Conservation (phyloP, 805 yeast species). For the Kazachstania viticola region DNA sequence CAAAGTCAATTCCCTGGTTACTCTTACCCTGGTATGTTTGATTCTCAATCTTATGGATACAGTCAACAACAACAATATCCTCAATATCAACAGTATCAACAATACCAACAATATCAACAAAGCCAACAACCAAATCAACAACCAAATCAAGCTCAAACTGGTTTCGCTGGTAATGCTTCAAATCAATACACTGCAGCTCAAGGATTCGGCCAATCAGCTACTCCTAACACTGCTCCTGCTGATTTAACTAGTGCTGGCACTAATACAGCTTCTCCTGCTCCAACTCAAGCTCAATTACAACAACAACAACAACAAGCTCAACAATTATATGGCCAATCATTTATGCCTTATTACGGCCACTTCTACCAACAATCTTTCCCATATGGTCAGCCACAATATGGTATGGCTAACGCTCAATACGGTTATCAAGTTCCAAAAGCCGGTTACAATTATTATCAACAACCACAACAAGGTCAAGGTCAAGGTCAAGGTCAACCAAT, state of each 20-base stretch:
- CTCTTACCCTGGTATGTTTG: constrained; percentile 28
- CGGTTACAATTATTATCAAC: constrained; percentile 14
- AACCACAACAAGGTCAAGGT: constrained; percentile 11
- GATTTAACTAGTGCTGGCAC: constrained; percentile 5
- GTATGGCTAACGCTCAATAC: constrained; percentile 25
- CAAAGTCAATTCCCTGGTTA: constrained; percentile 29
- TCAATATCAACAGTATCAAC: constrained; percentile 18
- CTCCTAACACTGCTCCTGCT: constrained; percentile 16
- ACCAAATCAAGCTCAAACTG: no score
- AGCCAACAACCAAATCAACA: constrained; percentile 24
- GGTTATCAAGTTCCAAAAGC: constrained; percentile 24
- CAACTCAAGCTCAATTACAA: constrained; percentile 9
- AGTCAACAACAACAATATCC: constrained; percentile 26
- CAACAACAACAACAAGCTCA: constrained; percentile 23
- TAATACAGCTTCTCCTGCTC: constrained; percentile 7
- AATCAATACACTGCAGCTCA: no score
- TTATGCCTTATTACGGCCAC: constrained; percentile 27
- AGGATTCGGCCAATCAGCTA: no score
- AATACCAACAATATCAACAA: constrained; percentile 16
- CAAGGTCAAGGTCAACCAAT: constrained; percentile 11
- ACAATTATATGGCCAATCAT: constrained; percentile 24
- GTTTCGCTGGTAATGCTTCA: no score
- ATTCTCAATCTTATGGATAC: constrained; percentile 22
- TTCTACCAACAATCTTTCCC: constrained; percentile 28
- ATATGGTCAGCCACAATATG: constrained; percentile 28